These are phyloP conservation scores for Pseudozyma sp. DNA, from an alignment of 1,284 basidiomycete genomes.

Conservation along the genomic window DNA sequence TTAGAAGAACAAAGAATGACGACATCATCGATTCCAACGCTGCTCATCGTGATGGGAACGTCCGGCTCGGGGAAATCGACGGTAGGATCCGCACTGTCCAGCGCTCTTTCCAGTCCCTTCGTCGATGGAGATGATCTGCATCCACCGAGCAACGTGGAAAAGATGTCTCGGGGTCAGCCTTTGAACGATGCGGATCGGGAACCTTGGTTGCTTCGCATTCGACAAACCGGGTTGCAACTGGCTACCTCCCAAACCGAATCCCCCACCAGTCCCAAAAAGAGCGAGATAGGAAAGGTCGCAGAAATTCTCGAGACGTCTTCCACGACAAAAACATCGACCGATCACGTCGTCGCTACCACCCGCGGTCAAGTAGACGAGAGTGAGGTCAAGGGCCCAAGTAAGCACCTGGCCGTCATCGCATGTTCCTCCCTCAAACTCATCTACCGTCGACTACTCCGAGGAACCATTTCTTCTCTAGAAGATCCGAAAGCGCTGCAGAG, in stretches of 20 bases:
- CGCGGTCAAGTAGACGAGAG: neutral
- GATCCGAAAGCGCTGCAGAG: constrained; percentile 68
- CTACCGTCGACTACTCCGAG: constrained; percentile 84
- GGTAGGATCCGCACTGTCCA: constrained; percentile 77
- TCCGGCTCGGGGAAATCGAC: constrained; percentile 81
- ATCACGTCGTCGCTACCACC: neutral
- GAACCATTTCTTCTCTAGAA: constrained; percentile 13
- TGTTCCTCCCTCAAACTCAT: constrained; percentile 85
- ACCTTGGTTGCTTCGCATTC: constrained; percentile 85
- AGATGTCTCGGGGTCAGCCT: constrained; percentile 85
- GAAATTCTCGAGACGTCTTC: constrained; percentile 32
- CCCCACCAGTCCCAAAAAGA: neutral
- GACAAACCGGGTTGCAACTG: constrained; percentile 73
- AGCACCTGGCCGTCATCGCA: constrained; percentile 74
- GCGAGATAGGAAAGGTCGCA: constrained; percentile 5
- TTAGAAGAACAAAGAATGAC: neutral
- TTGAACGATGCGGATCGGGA: constrained; percentile 81
- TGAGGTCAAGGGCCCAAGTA: neutral
- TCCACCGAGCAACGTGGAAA: constrained; percentile 82
- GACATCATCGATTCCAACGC: constrained; percentile 6
- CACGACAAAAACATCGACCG: neutral
- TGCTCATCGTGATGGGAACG: constrained; percentile 55
- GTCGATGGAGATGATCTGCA: constrained; percentile 92
- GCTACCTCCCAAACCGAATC: constrained; percentile 16
- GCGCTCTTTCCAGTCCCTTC: constrained; percentile 77